A percentile compares a stretch with the other conserved stretches of the same genome.
Evolutionary conservation across 495 filamentous ascomycete species (phyloP).

Genomic region (Viridothelium virens): DNA sequence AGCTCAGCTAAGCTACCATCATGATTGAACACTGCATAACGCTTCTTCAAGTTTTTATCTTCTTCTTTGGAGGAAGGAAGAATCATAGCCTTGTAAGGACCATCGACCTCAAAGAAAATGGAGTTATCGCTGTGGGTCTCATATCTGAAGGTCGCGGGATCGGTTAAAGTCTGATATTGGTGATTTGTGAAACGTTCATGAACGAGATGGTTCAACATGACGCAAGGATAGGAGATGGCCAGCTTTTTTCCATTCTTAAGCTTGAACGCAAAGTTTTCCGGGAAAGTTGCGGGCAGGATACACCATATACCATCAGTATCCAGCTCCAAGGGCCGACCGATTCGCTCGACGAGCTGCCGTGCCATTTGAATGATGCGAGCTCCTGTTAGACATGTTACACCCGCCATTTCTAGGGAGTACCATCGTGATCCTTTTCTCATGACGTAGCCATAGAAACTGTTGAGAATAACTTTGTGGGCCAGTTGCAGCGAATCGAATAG

Average conservation of each 20-base stretch:
- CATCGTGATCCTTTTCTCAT: constrained; percentile 98
- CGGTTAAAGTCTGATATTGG: constrained; percentile 85
- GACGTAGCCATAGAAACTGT: constrained; percentile 98
- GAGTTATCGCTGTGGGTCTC: constrained; percentile 96
- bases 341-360: constrained; percentile 83
- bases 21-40: constrained; percentile 98
- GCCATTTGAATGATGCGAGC: constrained; percentile 98
- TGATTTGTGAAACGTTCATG: constrained; percentile 93
- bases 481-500: constrained; percentile 94
- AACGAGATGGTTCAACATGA: constrained; percentile 98
- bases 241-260: constrained; percentile 93
- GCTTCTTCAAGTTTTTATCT: constrained; percentile 98
- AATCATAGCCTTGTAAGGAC: constrained; percentile 95
- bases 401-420: constrained; percentile 99
- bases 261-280: constrained; percentile 92
- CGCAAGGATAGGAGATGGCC: constrained; percentile 92
- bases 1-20: constrained; percentile 94
- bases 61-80: constrained; percentile 96
- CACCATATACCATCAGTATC: constrained; percentile 99
- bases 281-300: constrained; percentile 94
- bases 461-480: constrained; percentile 97
- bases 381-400: constrained; percentile 94
- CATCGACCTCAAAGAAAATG: constrained; percentile 99
- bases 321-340: constrained; percentile 90
- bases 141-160: constrained; percentile 74